Base-by-base conservation (phyloP, 2,329 filamentous ascomycete species). In the Malbranchea cinnamomea region DNA sequence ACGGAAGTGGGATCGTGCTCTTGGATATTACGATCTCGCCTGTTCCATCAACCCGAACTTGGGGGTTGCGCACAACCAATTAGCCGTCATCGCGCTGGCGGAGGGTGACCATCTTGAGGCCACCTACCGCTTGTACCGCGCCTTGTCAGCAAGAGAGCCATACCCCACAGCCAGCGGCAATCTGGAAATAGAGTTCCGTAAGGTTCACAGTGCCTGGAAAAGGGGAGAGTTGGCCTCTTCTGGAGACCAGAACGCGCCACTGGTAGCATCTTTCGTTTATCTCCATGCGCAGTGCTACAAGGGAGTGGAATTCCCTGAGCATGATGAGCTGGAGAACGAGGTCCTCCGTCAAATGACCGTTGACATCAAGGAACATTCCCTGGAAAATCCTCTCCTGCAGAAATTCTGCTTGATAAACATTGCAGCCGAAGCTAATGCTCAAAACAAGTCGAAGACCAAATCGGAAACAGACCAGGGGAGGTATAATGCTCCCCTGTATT, bases 381-480 rank as follows among this genome's bases (percentile, higher is more conserved):
- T 78, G 28, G 69, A 75, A 25, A 25, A 22, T 5, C 65, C 65
- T 8, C 67, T 71, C 8, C 52, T 94, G 16, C 68, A 80, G 38
- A 89, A 84, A 49, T 78, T 94, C 53, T 70, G 81, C 4, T 60
- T 94, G 25, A 73, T 87, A 41, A 95, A 91, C 45, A 78, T 95
- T 37, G 74, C 82, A 4, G 82, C 85, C 5, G 82, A 89, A 50
- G 70, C 77, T 40, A 67, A 81, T 46, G 77, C 82, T 24, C 65
- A 63, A 17, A 57, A 68, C 14, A 70, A 68, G 41, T 64, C 75
- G 37, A 59, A 63, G 49, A 58, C 75, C 74, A 60, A 47, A 51
- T 43, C 18, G 27, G 6, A 7, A 31, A 30, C 36, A 63, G 64
- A 64, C 37, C 56, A 65, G 34, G 65, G 61, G 50, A 63, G 70